Evolutionary conservation across 75 land plant genomes (phyloP), one percentile per base, ranked within the genome.

Genomic region (Gnetum montanum): DNA sequence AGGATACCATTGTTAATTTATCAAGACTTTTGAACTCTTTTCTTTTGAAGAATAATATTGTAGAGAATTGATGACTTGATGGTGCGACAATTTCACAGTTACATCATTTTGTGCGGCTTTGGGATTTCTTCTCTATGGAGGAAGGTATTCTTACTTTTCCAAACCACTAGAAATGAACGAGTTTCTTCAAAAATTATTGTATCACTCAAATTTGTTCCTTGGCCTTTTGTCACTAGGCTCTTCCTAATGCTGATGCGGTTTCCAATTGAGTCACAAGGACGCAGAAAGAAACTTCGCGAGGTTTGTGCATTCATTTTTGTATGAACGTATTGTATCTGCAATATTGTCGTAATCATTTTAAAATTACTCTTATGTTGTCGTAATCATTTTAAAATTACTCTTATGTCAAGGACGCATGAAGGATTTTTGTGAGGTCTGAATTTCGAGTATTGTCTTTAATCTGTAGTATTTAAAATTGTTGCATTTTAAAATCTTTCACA

Each of bases 201-300:
- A n/a, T n/a, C n/a, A n/a, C n/a, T n/a, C n/a, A n/a, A n/a, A n/a
- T n/a, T 5, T 41, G 43, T 41, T 41, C 43, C 55, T 19, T 53
- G 34, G 22, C 37, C 6, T 20, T 22, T 13, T 26, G 10, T 53
- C 18, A 18, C 31, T 66, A 89, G 95, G 78, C 73, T 94, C 28
- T 95, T 95, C 62, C 70, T 76, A 60, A 82, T 95, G 99, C 75
- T 95, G 28, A 69, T 82, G 69, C 78, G 93, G 52, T 95, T 95
- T 61, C 99, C 99, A 2, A 84, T 90, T 62, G 93, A 95, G 58
- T 95, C 99, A 0, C 86, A 90, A 63, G 97, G 97, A n/a, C 84
- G 99, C 34, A 68, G 84, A 57, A 86, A 82, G 74, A 90, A 90
- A 56, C 89, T 90, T 57, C 74, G 83, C 51, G 99, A 95, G 94